Evolutionary conservation across 2,329 filamentous ascomycete genomes (phyloP).

Genomic region (Trichoderma polysporum): DNA sequence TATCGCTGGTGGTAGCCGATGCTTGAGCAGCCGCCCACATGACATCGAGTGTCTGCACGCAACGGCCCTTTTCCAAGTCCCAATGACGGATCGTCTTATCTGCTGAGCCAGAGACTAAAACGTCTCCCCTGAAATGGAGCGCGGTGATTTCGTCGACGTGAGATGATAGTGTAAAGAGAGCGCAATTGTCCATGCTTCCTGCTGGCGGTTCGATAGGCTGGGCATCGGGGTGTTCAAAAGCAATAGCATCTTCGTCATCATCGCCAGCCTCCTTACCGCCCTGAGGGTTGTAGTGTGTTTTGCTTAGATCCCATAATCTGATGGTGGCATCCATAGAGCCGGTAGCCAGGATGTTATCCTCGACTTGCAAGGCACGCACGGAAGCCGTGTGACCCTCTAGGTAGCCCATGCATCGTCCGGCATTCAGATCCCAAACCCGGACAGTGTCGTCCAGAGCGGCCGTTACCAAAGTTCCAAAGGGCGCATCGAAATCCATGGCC

Average conservation of each 20-base stretch:
- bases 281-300: slow-evolving; percentile 77
- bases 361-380: slow-evolving; percentile 86
- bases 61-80: slow-evolving; percentile 96
- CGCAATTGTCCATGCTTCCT: slow-evolving; percentile 85
- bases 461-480: slow-evolving; percentile 92
- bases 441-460: slow-evolving; percentile 91
- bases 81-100: slow-evolving; percentile 98
- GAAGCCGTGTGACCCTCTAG: slow-evolving; percentile 94
- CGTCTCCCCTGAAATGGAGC: slow-evolving; percentile 84
- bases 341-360: slow-evolving; percentile 93
- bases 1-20: slow-evolving; percentile 61
- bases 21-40: slow-evolving; percentile 97
- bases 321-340: slow-evolving; percentile 95
- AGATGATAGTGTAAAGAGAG: slow-evolving; percentile 81
- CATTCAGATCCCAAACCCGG: slow-evolving; percentile 93
- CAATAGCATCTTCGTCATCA: slow-evolving; percentile 66
- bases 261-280: slow-evolving; percentile 57
- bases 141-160: slow-evolving; percentile 95
- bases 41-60: slow-evolving; percentile 94
- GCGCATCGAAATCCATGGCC: slow-evolving; percentile 92
- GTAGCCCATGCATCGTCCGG: slow-evolving; percentile 85
- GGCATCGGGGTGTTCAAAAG: slow-evolving; percentile 70
- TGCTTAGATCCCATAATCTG: slow-evolving; percentile 89
- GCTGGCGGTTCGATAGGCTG: slow-evolving; percentile 67
- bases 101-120: slow-evolving; percentile 89